phyloP scores from a whole-genome alignment of 2,329 filamentous ascomycete species.

The Fusarium camptoceras region DNA sequence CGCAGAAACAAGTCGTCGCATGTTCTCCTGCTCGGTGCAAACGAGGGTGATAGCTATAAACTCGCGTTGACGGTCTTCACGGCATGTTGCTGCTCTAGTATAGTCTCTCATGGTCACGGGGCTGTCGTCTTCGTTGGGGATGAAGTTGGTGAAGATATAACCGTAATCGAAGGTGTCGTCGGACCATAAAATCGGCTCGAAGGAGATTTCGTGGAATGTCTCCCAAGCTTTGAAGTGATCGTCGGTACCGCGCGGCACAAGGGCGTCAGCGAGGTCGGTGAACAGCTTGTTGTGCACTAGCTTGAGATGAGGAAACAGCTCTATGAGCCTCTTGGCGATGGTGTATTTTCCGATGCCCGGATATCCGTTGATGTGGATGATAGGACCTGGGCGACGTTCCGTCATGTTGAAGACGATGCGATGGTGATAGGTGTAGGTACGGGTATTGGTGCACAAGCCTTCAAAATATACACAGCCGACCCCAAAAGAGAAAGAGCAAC shows the following conservation, averaged over 20 bases:
- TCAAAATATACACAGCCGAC: no score
- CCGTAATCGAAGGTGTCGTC: not conserved
- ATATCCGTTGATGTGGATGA: not conserved
- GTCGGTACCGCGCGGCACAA: not conserved
- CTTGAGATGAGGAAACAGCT: not conserved
- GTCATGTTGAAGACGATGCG: not conserved
- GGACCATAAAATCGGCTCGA: fast-evolving
- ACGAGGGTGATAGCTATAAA: not conserved
- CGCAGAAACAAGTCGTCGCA: not conserved
- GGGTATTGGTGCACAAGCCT: no score
- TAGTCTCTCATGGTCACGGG: not conserved
- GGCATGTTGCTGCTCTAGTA: not conserved
- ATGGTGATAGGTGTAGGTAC: no score
- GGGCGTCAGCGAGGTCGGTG: not conserved
- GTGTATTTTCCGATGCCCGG: not conserved
- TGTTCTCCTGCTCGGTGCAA: not conserved
- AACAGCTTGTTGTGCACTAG: not conserved
- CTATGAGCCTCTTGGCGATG: not conserved
- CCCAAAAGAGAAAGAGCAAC: no score
- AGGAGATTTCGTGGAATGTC: fast-evolving
- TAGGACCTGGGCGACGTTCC: not conserved
- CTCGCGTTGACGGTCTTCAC: not conserved
- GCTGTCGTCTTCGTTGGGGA: fast-evolving
- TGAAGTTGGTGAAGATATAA: not conserved
- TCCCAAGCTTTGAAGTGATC: not conserved